Percentiles rank a stretch among this genome's conserved stretches.
phyloP scores from a whole-genome alignment of 805 yeast genomes.

The Kodamaea hsintzibuensis region DNA sequence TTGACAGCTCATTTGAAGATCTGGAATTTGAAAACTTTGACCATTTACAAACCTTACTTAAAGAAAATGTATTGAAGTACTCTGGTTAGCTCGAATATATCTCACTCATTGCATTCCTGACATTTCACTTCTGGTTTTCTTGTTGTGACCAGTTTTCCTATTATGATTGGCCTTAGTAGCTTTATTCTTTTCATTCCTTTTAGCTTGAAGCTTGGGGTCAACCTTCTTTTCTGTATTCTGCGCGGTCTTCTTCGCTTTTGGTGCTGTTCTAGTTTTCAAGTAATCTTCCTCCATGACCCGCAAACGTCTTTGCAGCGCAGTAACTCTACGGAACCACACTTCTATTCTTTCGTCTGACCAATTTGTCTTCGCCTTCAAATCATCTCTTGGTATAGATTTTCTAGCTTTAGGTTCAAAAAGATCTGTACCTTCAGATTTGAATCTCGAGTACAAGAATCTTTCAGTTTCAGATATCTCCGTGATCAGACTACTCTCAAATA shows the following conservation, averaged over 20 bases:
- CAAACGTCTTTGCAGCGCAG: constrained; percentile 62
- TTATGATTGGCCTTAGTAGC: constrained; percentile 61
- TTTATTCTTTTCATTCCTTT: background rate
- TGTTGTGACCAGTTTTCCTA: constrained; percentile 61
- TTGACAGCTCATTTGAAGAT: constrained; percentile 17
- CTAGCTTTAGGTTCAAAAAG: constrained; percentile 47
- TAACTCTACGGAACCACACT: constrained; percentile 85
- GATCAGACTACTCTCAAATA: constrained; percentile 13
- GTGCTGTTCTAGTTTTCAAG: constrained; percentile 32
- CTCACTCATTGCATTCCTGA: constrained; percentile 23
- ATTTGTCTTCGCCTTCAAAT: constrained; percentile 50
- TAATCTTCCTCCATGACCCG: constrained; percentile 62
- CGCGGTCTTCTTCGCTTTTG: constrained; percentile 58
- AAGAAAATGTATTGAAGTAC: constrained; percentile 19
- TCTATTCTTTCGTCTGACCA: constrained; percentile 93
- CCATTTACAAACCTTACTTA: constrained; percentile 18
- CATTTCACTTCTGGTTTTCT: constrained; percentile 41
- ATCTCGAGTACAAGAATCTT: constrained; percentile 54
- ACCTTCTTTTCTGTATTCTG: constrained; percentile 64
- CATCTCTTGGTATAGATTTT: constrained; percentile 50
- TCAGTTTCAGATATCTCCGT: constrained; percentile 49
- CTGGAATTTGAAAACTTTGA: constrained; percentile 27
- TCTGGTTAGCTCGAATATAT: background rate
- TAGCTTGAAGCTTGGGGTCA: constrained; percentile 8
- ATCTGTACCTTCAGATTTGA: constrained; percentile 47